Conservation (phyloP, 2,329 filamentous ascomycete species). For the Sporothrix pallida region DNA sequence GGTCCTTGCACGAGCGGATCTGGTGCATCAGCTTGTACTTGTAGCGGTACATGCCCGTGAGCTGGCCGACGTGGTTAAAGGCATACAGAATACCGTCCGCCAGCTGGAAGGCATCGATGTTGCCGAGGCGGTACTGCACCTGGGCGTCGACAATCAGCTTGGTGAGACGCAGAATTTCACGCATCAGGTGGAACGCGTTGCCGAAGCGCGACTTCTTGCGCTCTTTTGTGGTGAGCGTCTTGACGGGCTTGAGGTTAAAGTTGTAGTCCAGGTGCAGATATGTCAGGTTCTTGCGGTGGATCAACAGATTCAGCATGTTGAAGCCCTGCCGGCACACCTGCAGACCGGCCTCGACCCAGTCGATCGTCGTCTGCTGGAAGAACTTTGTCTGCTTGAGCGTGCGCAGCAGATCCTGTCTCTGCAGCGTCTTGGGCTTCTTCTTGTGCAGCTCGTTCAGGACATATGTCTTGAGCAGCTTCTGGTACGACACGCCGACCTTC, state of each 20-base stretch:
- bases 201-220: constrained; percentile 99
- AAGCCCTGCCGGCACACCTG: constrained; percentile 98
- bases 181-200: constrained; percentile 99
- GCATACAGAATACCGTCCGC: constrained; percentile 99
- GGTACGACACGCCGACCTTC: constrained; percentile 97
- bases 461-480: constrained; percentile 94
- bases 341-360: constrained; percentile 98
- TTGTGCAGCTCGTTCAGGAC: constrained; percentile 97
- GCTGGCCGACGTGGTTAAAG: constrained; percentile 97
- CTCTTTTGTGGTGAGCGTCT: constrained; percentile 97
- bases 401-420: constrained; percentile 87
- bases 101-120: constrained; percentile 98
- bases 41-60: constrained; percentile 99
- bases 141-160: constrained; percentile 99
- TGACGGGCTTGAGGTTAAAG: constrained; percentile 98
- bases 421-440: constrained; percentile 92
- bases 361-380: constrained; percentile 98
- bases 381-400: constrained; percentile 97
- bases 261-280: constrained; percentile 99
- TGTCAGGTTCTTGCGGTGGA: constrained; percentile 97
- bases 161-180: constrained; percentile 92
- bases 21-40: constrained; percentile 99
- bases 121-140: constrained; percentile 95
- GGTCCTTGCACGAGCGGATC: constrained; percentile 96
- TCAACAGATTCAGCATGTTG: constrained; percentile 98